A percentile compares a stretch with the other conserved stretches of the same genome.
These are phyloP conservation scores for Lasiosphaeriaceae sp. DNA, from an alignment of 495 filamentous ascomycete species.

Conservation along the genomic window DNA sequence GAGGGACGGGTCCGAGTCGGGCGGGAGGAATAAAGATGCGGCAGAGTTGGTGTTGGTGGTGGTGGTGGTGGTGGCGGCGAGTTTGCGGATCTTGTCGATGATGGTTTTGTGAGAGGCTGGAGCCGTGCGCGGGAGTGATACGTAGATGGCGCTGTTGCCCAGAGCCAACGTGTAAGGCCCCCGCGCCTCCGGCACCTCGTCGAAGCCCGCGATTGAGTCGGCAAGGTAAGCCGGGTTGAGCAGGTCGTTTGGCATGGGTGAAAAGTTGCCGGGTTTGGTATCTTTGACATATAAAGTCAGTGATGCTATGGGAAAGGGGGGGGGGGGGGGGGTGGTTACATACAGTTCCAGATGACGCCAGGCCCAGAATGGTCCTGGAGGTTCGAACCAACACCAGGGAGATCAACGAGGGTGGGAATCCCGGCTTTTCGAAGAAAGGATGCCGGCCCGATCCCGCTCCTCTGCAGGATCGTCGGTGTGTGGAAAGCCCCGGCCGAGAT, in stretches of 20 bases:
- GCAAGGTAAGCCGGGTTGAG: slow-evolving; percentile 17
- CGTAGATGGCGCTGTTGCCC: slow-evolving; percentile 23
- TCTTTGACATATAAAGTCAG: background rate
- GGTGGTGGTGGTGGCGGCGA: background rate
- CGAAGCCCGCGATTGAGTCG: slow-evolving; percentile 15
- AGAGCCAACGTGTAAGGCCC: slow-evolving; percentile 24
- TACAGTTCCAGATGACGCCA: slow-evolving; percentile 16
- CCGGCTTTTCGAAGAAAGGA: slow-evolving; percentile 8
- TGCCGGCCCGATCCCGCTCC: slow-evolving; percentile 20
- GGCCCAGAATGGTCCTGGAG: slow-evolving; percentile 23
- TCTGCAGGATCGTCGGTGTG: slow-evolving; percentile 18
- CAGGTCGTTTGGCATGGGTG: slow-evolving; percentile 14
- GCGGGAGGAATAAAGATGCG: slow-evolving; percentile 12
- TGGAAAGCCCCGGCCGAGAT: slow-evolving; percentile 18
- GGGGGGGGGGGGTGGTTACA: background rate
- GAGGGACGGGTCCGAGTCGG: slow-evolving; percentile 8
- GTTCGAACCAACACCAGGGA: slow-evolving; percentile 21
- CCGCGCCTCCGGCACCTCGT: slow-evolving; percentile 18
- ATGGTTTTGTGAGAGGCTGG: slow-evolving; percentile 12
- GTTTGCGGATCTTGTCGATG: slow-evolving; percentile 8
- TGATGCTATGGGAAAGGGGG: background rate
- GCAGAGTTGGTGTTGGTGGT: background rate
- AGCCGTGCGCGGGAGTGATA: slow-evolving; percentile 19
- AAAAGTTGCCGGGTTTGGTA: slow-evolving; percentile 13
- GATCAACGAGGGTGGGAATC: slow-evolving; percentile 16